Evolutionary conservation across 169 alveolate genomes (phyloP).

Genomic region (Sarcocystis neurona): DNA sequence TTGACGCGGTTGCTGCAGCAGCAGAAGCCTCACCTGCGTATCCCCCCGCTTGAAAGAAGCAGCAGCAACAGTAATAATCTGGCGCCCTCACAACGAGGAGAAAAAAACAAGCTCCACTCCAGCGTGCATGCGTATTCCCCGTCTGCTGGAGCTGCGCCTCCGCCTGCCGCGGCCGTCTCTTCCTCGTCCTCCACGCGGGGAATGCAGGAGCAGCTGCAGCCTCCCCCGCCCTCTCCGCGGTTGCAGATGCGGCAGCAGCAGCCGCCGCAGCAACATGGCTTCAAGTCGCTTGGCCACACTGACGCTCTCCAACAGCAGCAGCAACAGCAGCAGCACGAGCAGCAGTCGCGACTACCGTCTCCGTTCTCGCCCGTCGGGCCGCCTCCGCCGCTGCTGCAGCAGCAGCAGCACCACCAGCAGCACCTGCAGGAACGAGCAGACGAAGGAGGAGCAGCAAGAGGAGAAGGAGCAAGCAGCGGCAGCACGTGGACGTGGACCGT

Average conservation of each 20-base stretch:
- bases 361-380: slow-evolving; percentile 26
- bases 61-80: no score
- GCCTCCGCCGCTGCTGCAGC: slow-evolving; percentile 52
- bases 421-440: slow-evolving; percentile 31
- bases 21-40: not conserved
- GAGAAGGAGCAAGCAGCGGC: slow-evolving; percentile 15
- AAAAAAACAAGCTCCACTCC: no score
- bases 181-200: no score
- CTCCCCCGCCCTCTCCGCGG: no score
- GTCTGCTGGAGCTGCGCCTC: not conserved
- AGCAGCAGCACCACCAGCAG: slow-evolving; percentile 43
- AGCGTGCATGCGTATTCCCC: no score
- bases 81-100: no score
- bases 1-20: not conserved
- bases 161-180: not conserved
- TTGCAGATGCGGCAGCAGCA: no score
- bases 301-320: slow-evolving; percentile 28
- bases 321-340: slow-evolving; percentile 37
- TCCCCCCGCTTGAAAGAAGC: not conserved
- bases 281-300: no score
- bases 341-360: slow-evolving; percentile 32
- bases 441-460: slow-evolving; percentile 24
- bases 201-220: no score
- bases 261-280: no score
- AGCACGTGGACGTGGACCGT: slow-evolving; percentile 55